Base-by-base conservation (phyloP, 2,329 filamentous ascomycete species). In the Leptoxyphium fumago region DNA sequence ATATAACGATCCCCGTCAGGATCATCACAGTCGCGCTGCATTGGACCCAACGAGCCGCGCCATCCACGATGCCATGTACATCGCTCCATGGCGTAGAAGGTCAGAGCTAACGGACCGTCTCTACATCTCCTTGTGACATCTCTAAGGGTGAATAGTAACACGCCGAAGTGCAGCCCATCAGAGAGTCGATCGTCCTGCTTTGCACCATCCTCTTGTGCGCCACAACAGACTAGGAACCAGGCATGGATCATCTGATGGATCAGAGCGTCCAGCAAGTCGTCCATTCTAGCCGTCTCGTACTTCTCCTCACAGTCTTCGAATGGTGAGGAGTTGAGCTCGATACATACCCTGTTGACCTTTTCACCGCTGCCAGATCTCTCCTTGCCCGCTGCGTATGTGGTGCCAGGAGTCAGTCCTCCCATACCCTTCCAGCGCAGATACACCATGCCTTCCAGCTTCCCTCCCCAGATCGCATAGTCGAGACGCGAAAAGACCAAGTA, bases 181-280 rank as follows among this genome's bases (percentile, higher is more conserved):
- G 48, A 48, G 18, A 68, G 50, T 8, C 64, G 55, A 2, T 58
- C 60, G 30, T 65, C 64, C 29, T 47, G 46, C 18, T 46, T 54
- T 1, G 52, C 52, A 5, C 55, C 54, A 29, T 57, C 56, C 11
- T 55, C 50, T 43, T 61, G 57, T 2, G 58, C 55, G 8, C 62
- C 63, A 41, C 65, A 68, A 42, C 61, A 60, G n/a, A 66, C 54
- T 2, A 67, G 55, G 45, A 67, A 64, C 50, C 62, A 68, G 11
- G 64, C 64, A 41, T 68, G 65, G 30, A 67, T 65, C 65, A 68
- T 68, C 39, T 68, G 65, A 45, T 68, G 65, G 5, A 68, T 59
- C 36, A 67, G 48, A 5, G 50, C 55, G 13, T 61, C 62, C 11
- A 67, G 47, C 21, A 65, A 52, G 10, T 63, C 55, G 40, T 60